Conservation (phyloP, 2,329 filamentous ascomycete genomes). For the Cladosporium colombiae region DNA sequence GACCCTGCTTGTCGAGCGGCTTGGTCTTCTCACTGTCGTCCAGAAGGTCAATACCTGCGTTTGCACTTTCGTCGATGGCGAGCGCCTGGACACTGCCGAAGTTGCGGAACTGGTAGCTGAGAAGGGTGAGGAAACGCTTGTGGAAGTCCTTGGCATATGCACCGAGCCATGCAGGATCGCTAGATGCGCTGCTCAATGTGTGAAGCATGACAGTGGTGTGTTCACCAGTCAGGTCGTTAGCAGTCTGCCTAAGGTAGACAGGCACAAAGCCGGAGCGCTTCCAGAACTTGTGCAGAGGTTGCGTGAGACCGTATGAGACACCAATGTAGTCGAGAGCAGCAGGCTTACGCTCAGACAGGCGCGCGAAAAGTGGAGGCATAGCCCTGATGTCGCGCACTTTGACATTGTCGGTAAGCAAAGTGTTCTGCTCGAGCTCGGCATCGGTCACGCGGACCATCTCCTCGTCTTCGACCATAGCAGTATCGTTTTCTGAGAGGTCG, state of each 20-base stretch:
- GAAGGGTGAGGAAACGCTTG: slow-evolving; percentile 81
- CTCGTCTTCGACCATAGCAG: slow-evolving; percentile 47
- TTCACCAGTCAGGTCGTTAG: slow-evolving; percentile 94
- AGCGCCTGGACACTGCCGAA: slow-evolving; percentile 79
- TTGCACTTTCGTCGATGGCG: slow-evolving; percentile 84
- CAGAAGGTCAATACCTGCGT: slow-evolving; percentile 64
- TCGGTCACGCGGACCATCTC: slow-evolving; percentile 77
- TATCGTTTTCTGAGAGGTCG: slow-evolving; percentile 70
- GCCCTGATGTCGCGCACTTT: slow-evolving; percentile 84
- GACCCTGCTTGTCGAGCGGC: slow-evolving; percentile 69
- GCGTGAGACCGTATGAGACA: slow-evolving; percentile 90
- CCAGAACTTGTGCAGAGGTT: slow-evolving; percentile 92
- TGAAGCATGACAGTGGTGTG: slow-evolving; percentile 98
- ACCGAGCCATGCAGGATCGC: slow-evolving; percentile 80
- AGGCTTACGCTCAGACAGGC: slow-evolving; percentile 78
- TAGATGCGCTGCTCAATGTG: slow-evolving; percentile 63
- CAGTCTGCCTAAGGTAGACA: slow-evolving; percentile 90
- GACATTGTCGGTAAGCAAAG: slow-evolving; percentile 81
- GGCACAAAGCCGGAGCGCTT: slow-evolving; percentile 83
- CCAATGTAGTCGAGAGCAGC: slow-evolving; percentile 86
- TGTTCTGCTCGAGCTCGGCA: slow-evolving; percentile 72
- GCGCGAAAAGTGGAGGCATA: slow-evolving; percentile 92
- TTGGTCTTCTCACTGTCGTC: slow-evolving; percentile 54
- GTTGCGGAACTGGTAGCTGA: slow-evolving; percentile 87
- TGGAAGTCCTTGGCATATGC: slow-evolving; percentile 94